Conservation (phyloP, 139 green algal species). For the Picochlorum sp. region DNA sequence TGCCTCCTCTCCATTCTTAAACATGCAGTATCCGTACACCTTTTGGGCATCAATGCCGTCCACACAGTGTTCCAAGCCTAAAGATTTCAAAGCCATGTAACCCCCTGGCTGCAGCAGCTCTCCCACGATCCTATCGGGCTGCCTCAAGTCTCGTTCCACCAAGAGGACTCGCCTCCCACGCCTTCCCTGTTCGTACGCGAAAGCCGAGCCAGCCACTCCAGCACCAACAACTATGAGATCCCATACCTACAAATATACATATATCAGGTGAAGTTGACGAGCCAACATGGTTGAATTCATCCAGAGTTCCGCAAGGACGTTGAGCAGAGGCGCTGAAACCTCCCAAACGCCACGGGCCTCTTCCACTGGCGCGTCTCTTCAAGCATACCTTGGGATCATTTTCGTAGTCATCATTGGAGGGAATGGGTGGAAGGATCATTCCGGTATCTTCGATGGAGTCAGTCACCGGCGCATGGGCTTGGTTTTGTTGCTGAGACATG, state of each 20-base stretch:
- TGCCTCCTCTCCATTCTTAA: conserved; percentile 73
- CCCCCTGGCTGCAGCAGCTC: conserved; percentile 97
- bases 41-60: conserved; percentile 84
- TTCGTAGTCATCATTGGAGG: conserved; percentile 20
- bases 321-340: too few relatives aligned
- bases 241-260: conserved; percentile 54
- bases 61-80: conserved; percentile 74
- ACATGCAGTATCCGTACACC: conserved; percentile 92
- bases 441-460: conserved; percentile 15
- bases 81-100: conserved; percentile 81
- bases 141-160: conserved; percentile 81
- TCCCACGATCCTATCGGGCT: conserved; percentile 97
- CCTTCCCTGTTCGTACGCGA: conserved; percentile 74
- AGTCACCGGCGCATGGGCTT: neutral
- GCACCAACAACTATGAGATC: conserved; percentile 91
- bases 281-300: too few relatives aligned
- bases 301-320: too few relatives aligned
- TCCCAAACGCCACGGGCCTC: too few relatives aligned
- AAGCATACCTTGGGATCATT: conserved; percentile 19
- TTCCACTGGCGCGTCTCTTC: too few relatives aligned
- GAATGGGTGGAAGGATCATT: conserved; percentile 22
- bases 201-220: conserved; percentile 76
- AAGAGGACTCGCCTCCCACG: conserved; percentile 75
- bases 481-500: neutral
- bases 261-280: too few relatives aligned